These are phyloP conservation scores for Aspergillus incahuasiensis DNA, from an alignment of 495 filamentous ascomycete species.

Conservation along the genomic window DNA sequence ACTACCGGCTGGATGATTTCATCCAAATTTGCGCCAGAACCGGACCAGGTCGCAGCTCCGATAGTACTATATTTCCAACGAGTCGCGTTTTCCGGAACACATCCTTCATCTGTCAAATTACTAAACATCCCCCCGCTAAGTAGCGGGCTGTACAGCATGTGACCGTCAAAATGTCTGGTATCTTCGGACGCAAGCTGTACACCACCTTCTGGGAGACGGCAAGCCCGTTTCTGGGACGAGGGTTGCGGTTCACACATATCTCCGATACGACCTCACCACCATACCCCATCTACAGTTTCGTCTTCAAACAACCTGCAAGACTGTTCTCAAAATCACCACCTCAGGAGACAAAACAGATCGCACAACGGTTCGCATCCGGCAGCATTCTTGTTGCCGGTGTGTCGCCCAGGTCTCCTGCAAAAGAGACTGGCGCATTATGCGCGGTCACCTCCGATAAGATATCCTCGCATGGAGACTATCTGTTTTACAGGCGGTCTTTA, in stretches of 20 bases:
- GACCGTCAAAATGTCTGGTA: conserved; percentile 49
- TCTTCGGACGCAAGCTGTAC: conserved; percentile 49
- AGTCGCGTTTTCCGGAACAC: neutral
- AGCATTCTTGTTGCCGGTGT: conserved; percentile 34
- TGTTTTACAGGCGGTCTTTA: conserved; percentile 14
- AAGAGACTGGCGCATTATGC: conserved; percentile 34
- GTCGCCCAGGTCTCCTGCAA: conserved; percentile 31
- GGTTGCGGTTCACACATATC: conserved; percentile 24
- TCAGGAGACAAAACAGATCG: conserved; percentile 25
- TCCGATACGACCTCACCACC: conserved; percentile 13
- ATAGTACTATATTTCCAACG: neutral
- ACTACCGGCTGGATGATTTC: conserved; percentile 44
- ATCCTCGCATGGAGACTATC: conserved; percentile 19
- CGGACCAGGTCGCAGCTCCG: neutral
- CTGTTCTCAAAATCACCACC: conserved; percentile 17
- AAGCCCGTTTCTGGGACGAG: conserved; percentile 41
- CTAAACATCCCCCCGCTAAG: neutral
- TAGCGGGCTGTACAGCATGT: conserved; percentile 35
- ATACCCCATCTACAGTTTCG: conserved; percentile 17
- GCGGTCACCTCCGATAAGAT: conserved; percentile 30
- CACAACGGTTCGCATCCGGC: conserved; percentile 36
- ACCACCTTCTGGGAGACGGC: conserved; percentile 43
- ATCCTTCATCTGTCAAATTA: neutral
- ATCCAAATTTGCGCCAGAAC: conserved; percentile 26
- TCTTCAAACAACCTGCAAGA: conserved; percentile 18